phyloP scores from a whole-genome alignment of 257 asterid genomes.

The Penstemon eatonii region DNA sequence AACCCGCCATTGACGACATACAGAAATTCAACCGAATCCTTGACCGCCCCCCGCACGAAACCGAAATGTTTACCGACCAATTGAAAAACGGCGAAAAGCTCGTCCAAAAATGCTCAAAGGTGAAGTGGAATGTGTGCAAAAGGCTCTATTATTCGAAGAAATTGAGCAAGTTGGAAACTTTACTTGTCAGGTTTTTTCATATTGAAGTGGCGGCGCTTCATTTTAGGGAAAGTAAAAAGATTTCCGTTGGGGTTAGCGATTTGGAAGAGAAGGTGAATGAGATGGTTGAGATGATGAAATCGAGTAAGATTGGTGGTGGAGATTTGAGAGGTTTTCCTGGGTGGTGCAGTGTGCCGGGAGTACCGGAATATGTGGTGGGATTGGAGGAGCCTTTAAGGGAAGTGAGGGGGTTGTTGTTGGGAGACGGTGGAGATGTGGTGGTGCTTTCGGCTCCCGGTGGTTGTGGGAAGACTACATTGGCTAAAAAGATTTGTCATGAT shows the following conservation, averaged over 20 bases:
- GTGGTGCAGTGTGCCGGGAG: conserved; percentile 27
- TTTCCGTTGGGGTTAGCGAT: conserved; percentile 18
- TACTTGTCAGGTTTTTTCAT: conserved; percentile 28
- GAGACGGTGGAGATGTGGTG: conserved; percentile 21
- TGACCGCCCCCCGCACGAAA: conserved; percentile 1
- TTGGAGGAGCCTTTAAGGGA: conserved; percentile 30
- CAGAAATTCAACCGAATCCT: conserved; percentile 14
- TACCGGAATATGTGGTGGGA: conserved; percentile 33
- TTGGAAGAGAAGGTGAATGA: conserved; percentile 21
- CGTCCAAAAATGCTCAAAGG: conserved; percentile 21
- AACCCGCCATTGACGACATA: conserved; percentile 14
- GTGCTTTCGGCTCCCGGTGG: conserved; percentile 47
- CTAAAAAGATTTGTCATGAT: conserved; percentile 33
- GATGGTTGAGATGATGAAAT: neutral
- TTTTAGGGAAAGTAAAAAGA: conserved; percentile 24
- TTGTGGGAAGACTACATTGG: conserved; percentile 43
- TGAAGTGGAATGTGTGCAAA: conserved; percentile 26
- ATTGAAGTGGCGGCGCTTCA: conserved; percentile 24
- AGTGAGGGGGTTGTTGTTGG: conserved; percentile 31
- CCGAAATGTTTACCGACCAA: neutral
- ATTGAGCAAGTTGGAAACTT: conserved; percentile 11
- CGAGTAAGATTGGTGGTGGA: neutral
- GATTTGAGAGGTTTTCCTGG: conserved; percentile 9
- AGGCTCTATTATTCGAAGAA: conserved; percentile 18
- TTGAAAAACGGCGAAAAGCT: conserved; percentile 17